Base-by-base conservation (phyloP, 2,329 filamentous ascomycete species). In the Xylariaceae sp. region DNA sequence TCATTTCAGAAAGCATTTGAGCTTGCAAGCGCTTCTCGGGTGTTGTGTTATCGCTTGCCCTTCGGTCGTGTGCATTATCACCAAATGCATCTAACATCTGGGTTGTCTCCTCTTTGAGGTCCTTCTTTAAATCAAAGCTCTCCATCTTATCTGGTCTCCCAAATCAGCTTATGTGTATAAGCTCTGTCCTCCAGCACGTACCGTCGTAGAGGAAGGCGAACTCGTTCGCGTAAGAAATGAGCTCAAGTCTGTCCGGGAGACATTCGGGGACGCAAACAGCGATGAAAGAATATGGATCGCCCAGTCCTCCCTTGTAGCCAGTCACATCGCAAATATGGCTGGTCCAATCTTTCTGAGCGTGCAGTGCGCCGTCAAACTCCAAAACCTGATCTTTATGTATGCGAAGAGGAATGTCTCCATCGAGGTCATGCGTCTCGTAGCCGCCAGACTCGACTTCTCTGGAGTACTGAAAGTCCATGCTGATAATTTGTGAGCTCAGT, bases 161-260 rank as follows among this genome's bases (percentile, higher is more conserved):
- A 6, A 36, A 22, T 46, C 38, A 48, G 33, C 18, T 11, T 19
- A 17, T 18, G 22, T 33, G 7, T 3, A 18, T 5, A 58, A 17
- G 22, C 22, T 18, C 58, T 57, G 11, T 52, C 38, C 7, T 54
- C 44, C 9, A 19, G 17, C 3, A 30, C 11, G 17, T n/a, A 54
- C 57, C 61, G 52, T 73, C 70, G 54, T 71, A 62, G 7, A 72
- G 57, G 47, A 73, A 71, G 1, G 64, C 68, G 52, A 68, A 72
- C 49, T 74, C 71, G 35, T 70, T 68, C 1, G 66, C 66, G 52
- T 71, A 72, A 5, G 64, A 63, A 19, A 71, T 49, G 18, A 71
- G 59, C 50, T 71, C 69, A 2, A 74, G 56, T 31, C 70, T 56
- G 14, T 71, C 67, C 2, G 70, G 69, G 5, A 68, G 52, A 44